Conservation (phyloP, 2,329 filamentous ascomycete genomes). For the Diaporthe australafricana region DNA sequence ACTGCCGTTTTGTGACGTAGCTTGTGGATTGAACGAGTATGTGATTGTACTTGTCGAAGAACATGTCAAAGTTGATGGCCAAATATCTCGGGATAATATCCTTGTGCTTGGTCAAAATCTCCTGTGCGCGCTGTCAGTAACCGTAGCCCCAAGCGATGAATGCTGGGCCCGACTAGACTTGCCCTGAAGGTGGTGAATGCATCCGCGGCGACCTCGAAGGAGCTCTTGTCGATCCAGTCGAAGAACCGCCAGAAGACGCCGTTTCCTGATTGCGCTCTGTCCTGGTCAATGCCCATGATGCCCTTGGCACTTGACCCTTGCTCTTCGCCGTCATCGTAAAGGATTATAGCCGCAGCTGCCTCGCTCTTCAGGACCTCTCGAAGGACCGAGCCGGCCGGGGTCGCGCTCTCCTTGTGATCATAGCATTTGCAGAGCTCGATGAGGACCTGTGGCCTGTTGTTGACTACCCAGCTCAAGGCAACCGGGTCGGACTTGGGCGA, state of each 20-base stretch:
- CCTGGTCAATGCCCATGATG: slow-evolving; percentile 80
- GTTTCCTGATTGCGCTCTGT: slow-evolving; percentile 78
- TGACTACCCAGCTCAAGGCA: slow-evolving; percentile 89
- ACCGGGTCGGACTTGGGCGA: slow-evolving; percentile 80
- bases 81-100: slow-evolving; percentile 89
- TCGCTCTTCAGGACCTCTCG: slow-evolving; percentile 92
- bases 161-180: slow-evolving; percentile 46
- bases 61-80: slow-evolving; percentile 88
- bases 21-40: slow-evolving; percentile 90
- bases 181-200: slow-evolving; percentile 98
- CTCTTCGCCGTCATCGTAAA: slow-evolving; percentile 88
- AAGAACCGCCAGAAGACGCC: slow-evolving; percentile 98
- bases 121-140: slow-evolving; percentile 60
- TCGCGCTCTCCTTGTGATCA: slow-evolving; percentile 89
- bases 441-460: slow-evolving; percentile 86
- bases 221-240: slow-evolving; percentile 95
- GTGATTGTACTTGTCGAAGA: slow-evolving; percentile 92
- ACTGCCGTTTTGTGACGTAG: slow-evolving; percentile 98
- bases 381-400: slow-evolving; percentile 89
- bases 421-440: slow-evolving; percentile 91
- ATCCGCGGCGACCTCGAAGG: slow-evolving; percentile 96
- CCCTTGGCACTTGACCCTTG: slow-evolving; percentile 79
- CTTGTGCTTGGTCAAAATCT: slow-evolving; percentile 95
- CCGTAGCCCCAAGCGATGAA: neutral
- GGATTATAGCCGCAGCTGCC: slow-evolving; percentile 87